These are phyloP conservation scores for Monilinia aucupariae DNA, from an alignment of 2,329 filamentous ascomycete species.

Conservation along the genomic window DNA sequence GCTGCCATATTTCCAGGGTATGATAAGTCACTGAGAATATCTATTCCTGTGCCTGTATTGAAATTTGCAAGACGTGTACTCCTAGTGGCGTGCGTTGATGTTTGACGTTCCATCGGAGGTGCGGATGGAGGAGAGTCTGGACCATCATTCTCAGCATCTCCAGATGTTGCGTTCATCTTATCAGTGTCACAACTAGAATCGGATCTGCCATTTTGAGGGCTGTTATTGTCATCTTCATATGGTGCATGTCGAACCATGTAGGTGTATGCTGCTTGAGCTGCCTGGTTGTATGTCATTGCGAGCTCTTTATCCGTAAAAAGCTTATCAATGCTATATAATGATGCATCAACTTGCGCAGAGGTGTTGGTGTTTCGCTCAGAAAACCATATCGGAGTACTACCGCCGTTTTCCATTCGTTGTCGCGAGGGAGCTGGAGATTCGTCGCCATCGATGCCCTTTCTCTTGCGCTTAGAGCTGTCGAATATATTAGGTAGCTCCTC, in stretches of 20 bases:
- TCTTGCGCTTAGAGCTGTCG: slow-evolving; percentile 58
- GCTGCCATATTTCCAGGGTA: slow-evolving; percentile 48
- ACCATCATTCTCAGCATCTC: slow-evolving; percentile 46
- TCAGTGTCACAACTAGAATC: slow-evolving; percentile 40
- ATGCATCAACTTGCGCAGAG: slow-evolving; percentile 48
- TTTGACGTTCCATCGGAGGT: slow-evolving; percentile 56
- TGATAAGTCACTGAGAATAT: slow-evolving; percentile 55
- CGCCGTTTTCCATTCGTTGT: slow-evolving; percentile 49
- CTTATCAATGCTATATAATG: slow-evolving; percentile 62
- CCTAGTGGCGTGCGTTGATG: slow-evolving; percentile 55
- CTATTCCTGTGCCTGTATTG: slow-evolving; percentile 52
- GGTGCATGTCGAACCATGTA: slow-evolving; percentile 51
- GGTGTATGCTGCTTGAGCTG: slow-evolving; percentile 57
- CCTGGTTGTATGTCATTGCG: slow-evolving; percentile 57
- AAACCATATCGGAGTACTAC: slow-evolving; percentile 58
- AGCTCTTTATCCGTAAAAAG: slow-evolving; percentile 67
- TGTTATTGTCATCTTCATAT: slow-evolving; percentile 25
- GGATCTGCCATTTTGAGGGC: slow-evolving; percentile 42
- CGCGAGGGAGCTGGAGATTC: slow-evolving; percentile 56
- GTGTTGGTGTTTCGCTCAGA: slow-evolving; percentile 50
- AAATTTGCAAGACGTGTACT: slow-evolving; percentile 51
- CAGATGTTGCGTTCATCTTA: slow-evolving; percentile 46
- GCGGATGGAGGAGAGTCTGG: slow-evolving; percentile 46
- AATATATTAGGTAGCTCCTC: slow-evolving; percentile 52
- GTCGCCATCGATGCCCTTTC: slow-evolving; percentile 55